A percentile compares a stretch with the other conserved stretches of the same genome.
Evolutionary conservation across 495 filamentous ascomycete species (phyloP).

Genomic region (Cladorrhinum samala): DNA sequence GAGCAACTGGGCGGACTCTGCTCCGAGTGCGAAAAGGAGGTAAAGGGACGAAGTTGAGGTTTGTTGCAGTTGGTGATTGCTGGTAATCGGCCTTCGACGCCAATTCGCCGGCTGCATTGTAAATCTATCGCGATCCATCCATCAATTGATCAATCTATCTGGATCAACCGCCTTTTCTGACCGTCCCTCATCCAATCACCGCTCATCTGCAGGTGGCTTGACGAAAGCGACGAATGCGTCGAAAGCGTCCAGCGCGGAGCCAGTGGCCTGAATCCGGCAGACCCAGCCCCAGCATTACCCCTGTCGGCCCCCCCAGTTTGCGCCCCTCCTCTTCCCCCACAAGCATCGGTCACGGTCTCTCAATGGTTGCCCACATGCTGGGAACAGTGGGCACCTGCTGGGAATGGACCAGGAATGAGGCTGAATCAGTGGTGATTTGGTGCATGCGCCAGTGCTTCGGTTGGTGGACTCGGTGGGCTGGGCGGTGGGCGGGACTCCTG

Average conservation of each 20-base stretch:
- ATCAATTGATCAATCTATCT: no score
- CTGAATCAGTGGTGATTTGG: conserved; percentile 24
- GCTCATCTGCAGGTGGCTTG: not conserved
- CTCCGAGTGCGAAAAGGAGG: no score
- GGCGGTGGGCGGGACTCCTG: not conserved
- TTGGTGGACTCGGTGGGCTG: conserved; percentile 2
- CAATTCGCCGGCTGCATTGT: no score
- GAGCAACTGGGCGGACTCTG: not conserved
- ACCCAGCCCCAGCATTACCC: not conserved
- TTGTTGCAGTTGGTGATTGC: no score
- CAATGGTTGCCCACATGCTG: conserved; percentile 1
- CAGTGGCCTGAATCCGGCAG: not conserved
- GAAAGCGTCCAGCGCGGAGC: not conserved
- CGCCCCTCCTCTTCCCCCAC: not conserved
- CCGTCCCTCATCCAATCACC: not conserved
- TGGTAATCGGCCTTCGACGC: no score
- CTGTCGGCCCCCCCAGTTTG: not conserved
- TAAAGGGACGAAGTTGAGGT: no score
- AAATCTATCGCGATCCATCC: no score
- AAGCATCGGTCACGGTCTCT: not conserved
- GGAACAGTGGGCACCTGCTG: conserved; percentile 8
- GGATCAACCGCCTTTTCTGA: no score
- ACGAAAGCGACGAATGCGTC: not conserved
- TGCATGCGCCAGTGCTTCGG: conserved; percentile 8
- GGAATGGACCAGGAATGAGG: conserved; percentile 22